These are phyloP conservation scores for Myxozyma neotropica DNA, from an alignment of 805 yeast genomes.

Conservation along the genomic window DNA sequence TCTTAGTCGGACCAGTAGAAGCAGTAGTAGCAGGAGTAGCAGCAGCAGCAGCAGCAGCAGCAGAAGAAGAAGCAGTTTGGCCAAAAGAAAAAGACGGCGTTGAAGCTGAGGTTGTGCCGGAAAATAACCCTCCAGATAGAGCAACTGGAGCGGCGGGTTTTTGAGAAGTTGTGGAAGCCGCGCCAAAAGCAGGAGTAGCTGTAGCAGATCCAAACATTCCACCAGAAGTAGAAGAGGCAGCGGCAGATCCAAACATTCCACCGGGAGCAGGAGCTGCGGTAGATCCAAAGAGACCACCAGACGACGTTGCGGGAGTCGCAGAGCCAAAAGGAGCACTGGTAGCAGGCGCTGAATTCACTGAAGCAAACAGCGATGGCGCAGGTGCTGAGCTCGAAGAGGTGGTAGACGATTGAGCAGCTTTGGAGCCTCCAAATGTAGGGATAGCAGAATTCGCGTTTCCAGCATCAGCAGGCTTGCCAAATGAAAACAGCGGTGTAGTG, in stretches of 20 bases:
- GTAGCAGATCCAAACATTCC: constrained; percentile 7
- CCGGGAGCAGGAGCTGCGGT: not conserved
- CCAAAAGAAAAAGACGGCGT: constrained; percentile 6
- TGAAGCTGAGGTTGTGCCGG: not conserved
- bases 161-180: not conserved
- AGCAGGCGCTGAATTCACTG: not conserved
- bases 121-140: not conserved
- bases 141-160: constrained; percentile 2
- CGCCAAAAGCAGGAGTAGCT: constrained; percentile 1
- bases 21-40: not conserved
- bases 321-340: not conserved
- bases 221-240: not conserved
- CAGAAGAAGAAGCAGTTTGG: not conserved
- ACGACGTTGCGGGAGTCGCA: constrained; percentile 2
- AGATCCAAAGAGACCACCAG: constrained; percentile 2
- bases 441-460: not conserved
- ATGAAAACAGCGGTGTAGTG: not conserved
- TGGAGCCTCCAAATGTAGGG: not conserved
- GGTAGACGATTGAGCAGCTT: not conserved
- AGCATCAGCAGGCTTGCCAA: not conserved
- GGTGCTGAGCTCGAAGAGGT: not conserved
- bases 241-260: not conserved
- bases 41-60: not conserved
- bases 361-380: not conserved
- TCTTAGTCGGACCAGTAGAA: not conserved